Evolutionary conservation across 2,329 filamentous ascomycete species (phyloP).

Genomic region (Fusarium redolens): DNA sequence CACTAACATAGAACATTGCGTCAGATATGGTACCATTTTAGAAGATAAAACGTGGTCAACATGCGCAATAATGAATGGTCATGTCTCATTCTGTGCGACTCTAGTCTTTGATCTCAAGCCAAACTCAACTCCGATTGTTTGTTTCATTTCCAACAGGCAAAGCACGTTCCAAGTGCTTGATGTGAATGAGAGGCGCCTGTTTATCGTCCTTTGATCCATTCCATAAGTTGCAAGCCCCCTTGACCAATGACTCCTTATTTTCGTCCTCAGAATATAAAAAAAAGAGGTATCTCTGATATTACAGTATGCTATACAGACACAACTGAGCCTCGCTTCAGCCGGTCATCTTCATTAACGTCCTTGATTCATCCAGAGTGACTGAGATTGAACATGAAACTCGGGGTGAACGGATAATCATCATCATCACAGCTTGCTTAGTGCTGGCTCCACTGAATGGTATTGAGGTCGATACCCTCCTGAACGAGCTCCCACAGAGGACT

Average conservation of each 20-base stretch:
- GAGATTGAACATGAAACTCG: neutral
- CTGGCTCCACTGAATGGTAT: constrained; percentile 98
- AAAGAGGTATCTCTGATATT: constrained; percentile 50
- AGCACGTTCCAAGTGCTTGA: constrained; percentile 18
- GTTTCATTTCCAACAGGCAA: constrained; percentile 14
- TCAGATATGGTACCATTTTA: constrained; percentile 24
- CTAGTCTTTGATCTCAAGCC: constrained; percentile 9
- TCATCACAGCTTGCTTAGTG: constrained; percentile 67
- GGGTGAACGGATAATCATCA: constrained; percentile 1
- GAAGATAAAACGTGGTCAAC: constrained; percentile 21
- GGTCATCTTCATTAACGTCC: constrained; percentile 26
- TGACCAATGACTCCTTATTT: constrained; percentile 39
- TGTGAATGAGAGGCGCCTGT: constrained; percentile 20
- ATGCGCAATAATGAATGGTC: constrained; percentile 30
- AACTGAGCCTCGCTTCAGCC: constrained; percentile 37
- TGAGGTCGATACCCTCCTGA: constrained; percentile 93
- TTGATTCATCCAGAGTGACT: constrained; percentile 1
- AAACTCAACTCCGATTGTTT: constrained; percentile 9
- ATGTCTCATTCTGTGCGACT: constrained; percentile 40
- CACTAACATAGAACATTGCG: constrained; percentile 7
- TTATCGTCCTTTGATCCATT: constrained; percentile 27
- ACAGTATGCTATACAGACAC: constrained; percentile 50
- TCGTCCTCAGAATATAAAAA: constrained; percentile 40
- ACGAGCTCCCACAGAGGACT: constrained; percentile 98
- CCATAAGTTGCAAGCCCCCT: constrained; percentile 29